phyloP scores from a whole-genome alignment of 2,329 filamentous ascomycete species.

The Stylonectria norvegica region DNA sequence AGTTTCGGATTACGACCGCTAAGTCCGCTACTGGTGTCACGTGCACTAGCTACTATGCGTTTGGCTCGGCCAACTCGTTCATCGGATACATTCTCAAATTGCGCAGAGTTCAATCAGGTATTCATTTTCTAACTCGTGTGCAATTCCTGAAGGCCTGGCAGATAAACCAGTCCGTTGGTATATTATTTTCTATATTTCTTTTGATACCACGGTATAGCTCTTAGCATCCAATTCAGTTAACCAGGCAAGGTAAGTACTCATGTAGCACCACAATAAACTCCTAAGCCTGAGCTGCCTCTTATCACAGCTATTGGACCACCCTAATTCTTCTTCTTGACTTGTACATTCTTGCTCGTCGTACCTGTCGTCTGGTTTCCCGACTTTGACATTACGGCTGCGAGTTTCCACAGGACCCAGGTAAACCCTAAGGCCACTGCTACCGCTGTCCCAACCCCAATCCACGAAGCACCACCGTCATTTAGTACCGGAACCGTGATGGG shows the following conservation, averaged over 20 bases:
- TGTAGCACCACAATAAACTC: no score
- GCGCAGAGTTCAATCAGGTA: no score
- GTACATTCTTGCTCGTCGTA: constrained; percentile 1
- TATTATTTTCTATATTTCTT: no score
- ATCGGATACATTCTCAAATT: no score
- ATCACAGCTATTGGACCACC: neutral
- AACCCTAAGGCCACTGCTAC: constrained; percentile 61
- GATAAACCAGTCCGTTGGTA: no score
- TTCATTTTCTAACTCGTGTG: no score
- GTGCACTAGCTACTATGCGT: constrained; percentile 17
- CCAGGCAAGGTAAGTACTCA: no score
- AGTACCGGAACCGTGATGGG: constrained; percentile 63
- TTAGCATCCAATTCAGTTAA: no score
- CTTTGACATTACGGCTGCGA: constrained; percentile 30
- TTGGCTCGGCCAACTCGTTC: no score
- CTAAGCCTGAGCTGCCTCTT: no score
- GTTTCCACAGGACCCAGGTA: constrained; percentile 64
- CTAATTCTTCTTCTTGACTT: constrained; percentile 24
- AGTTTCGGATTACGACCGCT: neutral
- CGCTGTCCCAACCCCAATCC: constrained; percentile 55
- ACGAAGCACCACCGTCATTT: constrained; percentile 46
- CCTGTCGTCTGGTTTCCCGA: constrained; percentile 1
- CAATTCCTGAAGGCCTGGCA: no score
- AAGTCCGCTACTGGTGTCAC: constrained; percentile 22
- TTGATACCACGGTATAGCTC: no score